Conservation (phyloP, 441 rosid species). For the Populus tomentosa region DNA sequence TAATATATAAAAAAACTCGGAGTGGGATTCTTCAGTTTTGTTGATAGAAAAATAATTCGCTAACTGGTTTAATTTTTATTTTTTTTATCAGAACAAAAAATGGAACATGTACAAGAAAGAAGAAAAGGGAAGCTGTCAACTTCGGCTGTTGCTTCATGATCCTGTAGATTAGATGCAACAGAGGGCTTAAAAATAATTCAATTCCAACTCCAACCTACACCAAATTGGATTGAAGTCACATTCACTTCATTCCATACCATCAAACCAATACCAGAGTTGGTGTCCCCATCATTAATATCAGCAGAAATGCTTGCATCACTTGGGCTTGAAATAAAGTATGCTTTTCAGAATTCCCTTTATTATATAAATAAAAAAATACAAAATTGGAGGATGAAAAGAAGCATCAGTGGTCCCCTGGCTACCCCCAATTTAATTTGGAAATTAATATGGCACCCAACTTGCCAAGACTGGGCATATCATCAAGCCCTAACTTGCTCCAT, state of each 20-base stretch:
- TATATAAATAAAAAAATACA: conserved; percentile 11
- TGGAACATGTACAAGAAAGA: too few relatives aligned
- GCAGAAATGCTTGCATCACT: background rate
- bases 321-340: conserved; percentile 4
- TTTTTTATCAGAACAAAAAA: too few relatives aligned
- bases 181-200: background rate
- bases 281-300: conserved; percentile 4
- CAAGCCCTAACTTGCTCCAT: background rate
- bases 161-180: too few relatives aligned
- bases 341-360: conserved; percentile 4
- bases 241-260: background rate
- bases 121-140: too few relatives aligned
- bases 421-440: conserved; percentile 17
- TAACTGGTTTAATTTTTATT: too few relatives aligned
- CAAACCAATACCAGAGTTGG: background rate
- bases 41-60: too few relatives aligned
- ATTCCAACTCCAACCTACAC: background rate
- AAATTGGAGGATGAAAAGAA: conserved; percentile 14
- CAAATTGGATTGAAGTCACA: background rate
- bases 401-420: conserved; percentile 20
- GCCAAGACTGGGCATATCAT: conserved; percentile 13
- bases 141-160: too few relatives aligned
- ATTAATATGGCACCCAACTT: conserved; percentile 22
- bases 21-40: too few relatives aligned
- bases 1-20: too few relatives aligned